Base-by-base conservation (phyloP, 1,284 basidiomycete genomes). In the Sanghuangporus baumii region DNA sequence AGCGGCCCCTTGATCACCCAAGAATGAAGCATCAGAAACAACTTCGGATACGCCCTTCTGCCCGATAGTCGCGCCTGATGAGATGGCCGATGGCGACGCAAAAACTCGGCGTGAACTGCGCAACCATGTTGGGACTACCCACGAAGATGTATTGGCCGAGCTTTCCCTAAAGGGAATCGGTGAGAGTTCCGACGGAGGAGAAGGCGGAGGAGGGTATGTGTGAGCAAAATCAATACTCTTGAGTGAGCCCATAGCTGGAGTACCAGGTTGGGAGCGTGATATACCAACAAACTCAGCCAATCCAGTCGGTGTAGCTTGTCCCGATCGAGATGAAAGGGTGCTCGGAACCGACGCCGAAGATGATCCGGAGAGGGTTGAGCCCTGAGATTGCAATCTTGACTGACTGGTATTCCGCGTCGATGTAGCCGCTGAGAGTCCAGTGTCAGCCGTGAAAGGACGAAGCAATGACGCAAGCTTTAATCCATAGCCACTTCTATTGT, bases 121-220 rank as follows among this genome's bases (percentile, higher is more conserved):
- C 52, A 91, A 74, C 89, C 89, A 91, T 14, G 85, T 84, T 2
- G 89, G 87, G 47, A 91, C 84, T 55, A 82, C 81, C 85, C 85
- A 87, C 48, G 81, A 76, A 64, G 76, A 80, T 60, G 74, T 69
- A 58, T 66, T 69, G 51, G 67, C 65, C 18, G 71, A 58, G 38
- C 69, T 72, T 54, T 74, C 74, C 62, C 74, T 65, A 60, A 70
- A 66, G 5, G 69, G 59, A 59, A 73, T 67, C 60, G 68, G 67
- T 59, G 55, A 26, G 43, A 79, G 73, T 74, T 79, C 73, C 70
- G 77, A 77, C 66, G 76, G 75, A 70, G 72, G 73, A 64, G 80
- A 79, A 69, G 82, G 80, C 63, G 87, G 86, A 50, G 90, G 89
- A 60, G 89, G 89, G 75, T 92, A 92, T 69, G 90, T 92, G 78